phyloP scores from a whole-genome alignment of 495 filamentous ascomycete species.

The Thermothielavioides terrestris region DNA sequence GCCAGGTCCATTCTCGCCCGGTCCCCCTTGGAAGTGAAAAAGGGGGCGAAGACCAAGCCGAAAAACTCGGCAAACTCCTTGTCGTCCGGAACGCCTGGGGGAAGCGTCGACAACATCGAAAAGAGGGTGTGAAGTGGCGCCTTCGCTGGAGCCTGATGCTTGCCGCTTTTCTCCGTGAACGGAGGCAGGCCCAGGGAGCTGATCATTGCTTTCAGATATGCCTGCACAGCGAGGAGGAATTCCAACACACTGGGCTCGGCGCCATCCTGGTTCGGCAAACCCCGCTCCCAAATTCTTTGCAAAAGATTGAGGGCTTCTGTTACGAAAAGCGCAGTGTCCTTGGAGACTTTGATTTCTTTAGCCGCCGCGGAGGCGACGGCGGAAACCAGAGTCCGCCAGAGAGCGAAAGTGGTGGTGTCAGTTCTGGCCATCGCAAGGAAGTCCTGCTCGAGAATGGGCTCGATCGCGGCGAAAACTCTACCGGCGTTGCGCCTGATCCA shows the following conservation, averaged over 20 bases:
- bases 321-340: constrained; percentile 71
- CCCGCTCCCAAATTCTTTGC: constrained; percentile 55
- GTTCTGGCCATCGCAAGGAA: constrained; percentile 42
- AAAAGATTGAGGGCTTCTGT: constrained; percentile 60
- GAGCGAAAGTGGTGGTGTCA: constrained; percentile 40
- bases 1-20: constrained; percentile 34
- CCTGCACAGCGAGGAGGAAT: constrained; percentile 55
- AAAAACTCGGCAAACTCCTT: constrained; percentile 35
- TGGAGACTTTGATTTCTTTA: constrained; percentile 84
- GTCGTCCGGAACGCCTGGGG: constrained; percentile 36
- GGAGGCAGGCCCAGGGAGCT: constrained; percentile 58
- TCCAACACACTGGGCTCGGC: constrained; percentile 17
- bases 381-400: constrained; percentile 63
- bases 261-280: constrained; percentile 14
- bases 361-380: constrained; percentile 68
- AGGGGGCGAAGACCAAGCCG: constrained; percentile 35
- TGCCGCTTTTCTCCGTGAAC: constrained; percentile 65
- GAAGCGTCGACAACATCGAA: constrained; percentile 35
- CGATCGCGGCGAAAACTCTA: constrained; percentile 54
- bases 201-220: constrained; percentile 53
- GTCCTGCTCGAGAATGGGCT: constrained; percentile 50
- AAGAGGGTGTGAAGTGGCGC: constrained; percentile 45
- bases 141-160: constrained; percentile 28
- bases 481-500: constrained; percentile 72
- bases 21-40: constrained; percentile 35